A percentile compares a stretch with the other conserved stretches of the same genome.
Conservation (phyloP, 345 rosid species). For the Stellera chamaejasme region DNA sequence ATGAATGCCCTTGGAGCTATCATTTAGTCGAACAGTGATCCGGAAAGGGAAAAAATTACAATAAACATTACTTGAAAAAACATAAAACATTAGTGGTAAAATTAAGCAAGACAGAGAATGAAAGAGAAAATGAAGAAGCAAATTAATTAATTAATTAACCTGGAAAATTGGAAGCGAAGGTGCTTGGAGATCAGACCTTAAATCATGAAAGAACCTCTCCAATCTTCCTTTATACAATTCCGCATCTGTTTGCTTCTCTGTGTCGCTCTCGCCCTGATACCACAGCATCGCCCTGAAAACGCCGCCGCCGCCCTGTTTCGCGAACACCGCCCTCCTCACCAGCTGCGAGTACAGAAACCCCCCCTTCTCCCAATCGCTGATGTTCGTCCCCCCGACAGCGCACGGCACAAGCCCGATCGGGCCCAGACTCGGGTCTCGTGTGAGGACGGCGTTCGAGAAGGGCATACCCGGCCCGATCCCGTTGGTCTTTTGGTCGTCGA, state of each 20-base stretch:
- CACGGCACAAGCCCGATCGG: slow-evolving; percentile 72
- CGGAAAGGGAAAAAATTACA: no score
- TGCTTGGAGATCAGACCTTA: slow-evolving; percentile 48
- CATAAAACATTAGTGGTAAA: no score
- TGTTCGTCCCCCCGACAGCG: slow-evolving; percentile 70
- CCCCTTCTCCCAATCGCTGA: slow-evolving; percentile 70
- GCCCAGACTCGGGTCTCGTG: slow-evolving; percentile 17
- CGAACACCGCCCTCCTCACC: slow-evolving; percentile 39
- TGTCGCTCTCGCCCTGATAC: slow-evolving; percentile 88
- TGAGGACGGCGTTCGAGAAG: slow-evolving; percentile 45
- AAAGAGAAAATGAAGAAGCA: not conserved
- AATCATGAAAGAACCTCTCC: slow-evolving; percentile 39
- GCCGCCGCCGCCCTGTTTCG: slow-evolving; percentile 39
- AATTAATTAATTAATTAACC: slow-evolving; percentile 19
- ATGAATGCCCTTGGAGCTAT: no score
- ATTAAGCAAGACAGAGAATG: not conserved
- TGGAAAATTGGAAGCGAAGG: slow-evolving; percentile 69
- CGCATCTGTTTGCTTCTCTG: slow-evolving; percentile 35
- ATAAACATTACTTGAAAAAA: no score
- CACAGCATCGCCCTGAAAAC: slow-evolving; percentile 54
- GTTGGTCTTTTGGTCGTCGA: slow-evolving; percentile 48
- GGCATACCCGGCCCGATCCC: slow-evolving; percentile 88
- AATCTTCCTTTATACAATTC: slow-evolving; percentile 42
- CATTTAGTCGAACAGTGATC: no score
- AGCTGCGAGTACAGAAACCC: slow-evolving; percentile 36